These are phyloP conservation scores for Polyporus arcularius DNA, from an alignment of 768 basidiomycete species.

Conservation along the genomic window DNA sequence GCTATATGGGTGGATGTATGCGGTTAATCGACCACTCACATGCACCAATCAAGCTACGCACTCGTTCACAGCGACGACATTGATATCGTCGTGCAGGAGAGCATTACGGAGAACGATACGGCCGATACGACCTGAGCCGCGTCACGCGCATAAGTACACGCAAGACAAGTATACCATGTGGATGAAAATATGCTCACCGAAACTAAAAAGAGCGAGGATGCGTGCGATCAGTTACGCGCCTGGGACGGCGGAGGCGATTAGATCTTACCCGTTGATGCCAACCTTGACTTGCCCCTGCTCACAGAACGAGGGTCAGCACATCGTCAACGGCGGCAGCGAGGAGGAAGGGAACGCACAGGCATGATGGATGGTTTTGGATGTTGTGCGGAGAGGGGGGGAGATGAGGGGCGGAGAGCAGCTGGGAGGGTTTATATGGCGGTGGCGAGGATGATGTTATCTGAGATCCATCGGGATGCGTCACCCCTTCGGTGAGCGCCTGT, in stretches of 20 bases:
- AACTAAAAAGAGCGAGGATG: slow-evolving; percentile 45
- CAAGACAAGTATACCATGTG: background rate
- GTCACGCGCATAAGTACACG: background rate
- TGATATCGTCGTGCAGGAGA: slow-evolving; percentile 66
- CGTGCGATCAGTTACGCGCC: slow-evolving; percentile 3
- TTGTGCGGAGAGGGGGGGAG: background rate
- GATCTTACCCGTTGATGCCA: slow-evolving; percentile 88
- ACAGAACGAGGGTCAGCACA: background rate
- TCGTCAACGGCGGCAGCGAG: background rate
- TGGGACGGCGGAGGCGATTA: slow-evolving; percentile 6
- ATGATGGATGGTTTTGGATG: slow-evolving; percentile 15
- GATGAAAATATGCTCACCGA: slow-evolving; percentile 55
- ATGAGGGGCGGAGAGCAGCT: slow-evolving; percentile 7
- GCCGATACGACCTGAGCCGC: slow-evolving; percentile 89
- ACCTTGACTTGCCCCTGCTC: slow-evolving; percentile 63
- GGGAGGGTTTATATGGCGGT: slow-evolving; percentile 12
- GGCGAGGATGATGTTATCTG: slow-evolving; percentile 18
- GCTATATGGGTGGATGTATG: slow-evolving; percentile 41
- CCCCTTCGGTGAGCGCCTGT: background rate
- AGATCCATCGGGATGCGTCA: slow-evolving; percentile 12
- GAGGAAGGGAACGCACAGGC: slow-evolving; percentile 14
- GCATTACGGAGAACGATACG: slow-evolving; percentile 98
- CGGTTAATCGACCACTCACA: slow-evolving; percentile 5
- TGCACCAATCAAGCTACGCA: slow-evolving; percentile 40
- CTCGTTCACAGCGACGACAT: slow-evolving; percentile 97